Conservation (phyloP, 2,329 filamentous ascomycete species). For the Fusarium continuum region DNA sequence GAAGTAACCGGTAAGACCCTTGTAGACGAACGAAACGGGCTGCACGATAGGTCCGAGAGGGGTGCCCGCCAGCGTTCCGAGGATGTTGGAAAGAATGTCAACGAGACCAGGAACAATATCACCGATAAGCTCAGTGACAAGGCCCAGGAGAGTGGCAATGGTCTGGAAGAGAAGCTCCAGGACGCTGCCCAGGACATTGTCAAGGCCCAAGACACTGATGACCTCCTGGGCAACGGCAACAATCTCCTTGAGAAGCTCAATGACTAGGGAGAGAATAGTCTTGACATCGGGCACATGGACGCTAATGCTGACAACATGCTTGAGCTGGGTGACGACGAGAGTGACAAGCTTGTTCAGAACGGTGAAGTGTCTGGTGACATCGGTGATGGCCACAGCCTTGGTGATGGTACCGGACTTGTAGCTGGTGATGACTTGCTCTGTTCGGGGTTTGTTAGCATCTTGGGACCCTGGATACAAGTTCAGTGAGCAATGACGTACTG, state of each 20-base stretch:
- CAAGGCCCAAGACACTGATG: background rate
- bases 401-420: conserved; percentile 12
- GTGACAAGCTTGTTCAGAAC: conserved; percentile 16
- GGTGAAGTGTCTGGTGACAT: background rate
- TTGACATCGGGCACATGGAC: conserved; percentile 14
- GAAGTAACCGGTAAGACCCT: conserved; percentile 8
- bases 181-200: conserved; percentile 6
- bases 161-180: conserved; percentile 13
- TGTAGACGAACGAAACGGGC: conserved; percentile 3
- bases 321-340: conserved; percentile 18
- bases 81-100: conserved; percentile 13
- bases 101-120: conserved; percentile 24
- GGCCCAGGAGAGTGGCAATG: conserved; percentile 8
- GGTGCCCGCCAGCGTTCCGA: conserved; percentile 11
- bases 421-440: conserved; percentile 11
- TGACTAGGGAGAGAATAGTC: conserved; percentile 15
- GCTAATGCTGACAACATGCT: conserved; percentile 10
- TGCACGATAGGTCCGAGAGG: conserved; percentile 6
- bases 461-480: accelerated
- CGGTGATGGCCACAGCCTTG: conserved; percentile 13
- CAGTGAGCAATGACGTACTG: background rate
- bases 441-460: background rate
- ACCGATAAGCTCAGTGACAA: conserved; percentile 17
- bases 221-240: conserved; percentile 10
- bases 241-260: conserved; percentile 19